A percentile compares a stretch with the other conserved stretches of the same genome.
phyloP scores from a whole-genome alignment of 2,329 filamentous ascomycete species.

The Colletotrichum truncatum region DNA sequence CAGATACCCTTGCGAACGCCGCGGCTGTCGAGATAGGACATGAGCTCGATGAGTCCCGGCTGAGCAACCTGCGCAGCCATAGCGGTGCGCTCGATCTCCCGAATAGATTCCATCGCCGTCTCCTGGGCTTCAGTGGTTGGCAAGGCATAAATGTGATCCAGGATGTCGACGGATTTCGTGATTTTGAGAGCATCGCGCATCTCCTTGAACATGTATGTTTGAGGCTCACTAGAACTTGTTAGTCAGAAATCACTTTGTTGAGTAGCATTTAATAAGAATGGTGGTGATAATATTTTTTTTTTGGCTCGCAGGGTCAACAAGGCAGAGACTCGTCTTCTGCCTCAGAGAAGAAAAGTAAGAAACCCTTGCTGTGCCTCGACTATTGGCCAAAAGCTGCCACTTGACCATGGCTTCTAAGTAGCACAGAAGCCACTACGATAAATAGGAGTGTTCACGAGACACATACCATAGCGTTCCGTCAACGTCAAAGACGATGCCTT shows the following conservation, averaged over 20 bases:
- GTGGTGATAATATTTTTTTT: too few species aligned
- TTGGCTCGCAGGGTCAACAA: too few species aligned
- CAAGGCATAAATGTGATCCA: slow-evolving; percentile 85
- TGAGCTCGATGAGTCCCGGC: slow-evolving; percentile 79
- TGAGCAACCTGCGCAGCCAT: slow-evolving; percentile 86
- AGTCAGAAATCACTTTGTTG: not conserved
- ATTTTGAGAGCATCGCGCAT: slow-evolving; percentile 85
- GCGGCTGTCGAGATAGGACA: slow-evolving; percentile 80
- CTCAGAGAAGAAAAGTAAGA: too few species aligned
- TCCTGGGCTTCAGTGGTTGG: slow-evolving; percentile 66
- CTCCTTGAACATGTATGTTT: slow-evolving; percentile 93
- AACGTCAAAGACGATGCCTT: slow-evolving; percentile 85
- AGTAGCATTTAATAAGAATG: too few species aligned
- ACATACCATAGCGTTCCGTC: slow-evolving; percentile 92
- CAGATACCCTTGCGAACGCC: slow-evolving; percentile 83
- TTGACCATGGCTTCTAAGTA: too few species aligned
- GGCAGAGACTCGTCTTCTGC: too few species aligned
- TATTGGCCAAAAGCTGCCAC: too few species aligned
- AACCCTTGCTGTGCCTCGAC: too few species aligned
- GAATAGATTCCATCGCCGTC: slow-evolving; percentile 77
- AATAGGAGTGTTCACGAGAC: not conserved
- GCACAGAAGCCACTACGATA: too few species aligned
- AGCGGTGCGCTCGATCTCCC: slow-evolving; percentile 80
- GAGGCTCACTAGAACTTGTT: slow-evolving; percentile 71
- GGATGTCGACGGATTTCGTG: slow-evolving; percentile 78